Base-by-base conservation (phyloP, 129 eudicot genomes). In the Logfia minima region DNA sequence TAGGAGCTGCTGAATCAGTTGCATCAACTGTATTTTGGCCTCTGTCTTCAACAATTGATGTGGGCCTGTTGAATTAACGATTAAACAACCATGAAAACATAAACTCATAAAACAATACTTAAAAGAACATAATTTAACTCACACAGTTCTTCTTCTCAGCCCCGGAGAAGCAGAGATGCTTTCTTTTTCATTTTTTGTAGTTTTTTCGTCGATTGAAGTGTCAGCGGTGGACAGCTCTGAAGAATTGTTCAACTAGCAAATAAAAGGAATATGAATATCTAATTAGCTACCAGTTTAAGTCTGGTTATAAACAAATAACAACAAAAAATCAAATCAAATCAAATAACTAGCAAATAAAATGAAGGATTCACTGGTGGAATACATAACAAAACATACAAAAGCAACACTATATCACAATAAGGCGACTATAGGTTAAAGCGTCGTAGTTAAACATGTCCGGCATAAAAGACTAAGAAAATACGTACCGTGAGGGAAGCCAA, bases 121-220 rank as follows among this genome's bases (percentile, higher is more conserved):
- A 82, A 52, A 26, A 26, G 17, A 61, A 3, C 29, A 70, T 3
- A 82, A 3, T 17, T 77, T 10, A 22, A 79, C 96, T 75, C 83
- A 92, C 98, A 72, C 86, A 35, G 45, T 62, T 85, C 98, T 88
- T 83, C 92, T 90, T 84, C 98, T 88, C 83, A 93, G 75, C 72
- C 91, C 93, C 72, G 62, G 71, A 53, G 86, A 76, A 52, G 89
- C 62, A n/a, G 68, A 75, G 55, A 81, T 45, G 68, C 69, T 80
- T 67, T 79, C 87, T 65, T 71, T 90, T 79, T 82, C 89, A n/a
- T 85, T 39, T 84, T 66, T 80, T 8, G 81, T 64, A 73, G 86
- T 83, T 64, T 65, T 74, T 76, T 43, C 79, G 51, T 51, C 71
- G 43, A 48, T 58, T 74, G 84, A 77, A 75, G 68, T 74, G 59